Percentiles rank a stretch among this genome's conserved stretches.
These are phyloP conservation scores for Fusarium sororula DNA, from an alignment of 2,329 filamentous ascomycete species.

Conservation along the genomic window DNA sequence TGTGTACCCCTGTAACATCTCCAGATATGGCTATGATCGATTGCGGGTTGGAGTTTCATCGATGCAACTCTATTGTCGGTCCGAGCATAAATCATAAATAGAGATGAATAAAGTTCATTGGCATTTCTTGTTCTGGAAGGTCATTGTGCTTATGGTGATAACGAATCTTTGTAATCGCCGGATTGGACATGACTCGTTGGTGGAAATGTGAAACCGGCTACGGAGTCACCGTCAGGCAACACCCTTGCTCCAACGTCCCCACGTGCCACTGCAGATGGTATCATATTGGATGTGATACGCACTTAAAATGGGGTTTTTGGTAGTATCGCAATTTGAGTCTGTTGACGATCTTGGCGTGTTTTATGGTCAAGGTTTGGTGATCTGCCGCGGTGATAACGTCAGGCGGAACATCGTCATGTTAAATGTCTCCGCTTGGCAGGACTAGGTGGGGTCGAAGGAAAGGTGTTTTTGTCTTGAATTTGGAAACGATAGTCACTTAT, in stretches of 20 bases:
- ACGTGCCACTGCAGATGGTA: not conserved
- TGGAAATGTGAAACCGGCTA: slow-evolving; percentile 6
- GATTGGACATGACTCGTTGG: not conserved
- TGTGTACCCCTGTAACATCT: not conserved
- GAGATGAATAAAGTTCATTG: not conserved
- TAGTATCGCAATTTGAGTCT: not conserved
- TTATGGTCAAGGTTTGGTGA: not conserved
- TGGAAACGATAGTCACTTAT: rapidly evolving
- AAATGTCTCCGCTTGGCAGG: not conserved
- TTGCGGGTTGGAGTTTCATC: not conserved
- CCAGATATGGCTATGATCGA: slow-evolving; percentile 1
- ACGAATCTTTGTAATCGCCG: not conserved
- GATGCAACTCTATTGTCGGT: not conserved
- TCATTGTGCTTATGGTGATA: not conserved
- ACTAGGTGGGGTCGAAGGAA: rapidly evolving
- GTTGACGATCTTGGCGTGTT: not conserved
- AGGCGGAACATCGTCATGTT: not conserved
- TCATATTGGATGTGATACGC: not conserved
- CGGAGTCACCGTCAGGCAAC: not conserved
- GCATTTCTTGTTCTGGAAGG: not conserved
- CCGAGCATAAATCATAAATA: not conserved
- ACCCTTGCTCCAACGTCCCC: slow-evolving; percentile 3
- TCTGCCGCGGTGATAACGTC: not conserved
- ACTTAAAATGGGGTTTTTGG: not conserved
- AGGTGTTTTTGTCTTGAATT: not conserved